Evolutionary conservation across 2,329 filamentous ascomycete species (phyloP), one percentile per base, ranked within the genome.

Genomic region (Tolypocladium endophyticum): DNA sequence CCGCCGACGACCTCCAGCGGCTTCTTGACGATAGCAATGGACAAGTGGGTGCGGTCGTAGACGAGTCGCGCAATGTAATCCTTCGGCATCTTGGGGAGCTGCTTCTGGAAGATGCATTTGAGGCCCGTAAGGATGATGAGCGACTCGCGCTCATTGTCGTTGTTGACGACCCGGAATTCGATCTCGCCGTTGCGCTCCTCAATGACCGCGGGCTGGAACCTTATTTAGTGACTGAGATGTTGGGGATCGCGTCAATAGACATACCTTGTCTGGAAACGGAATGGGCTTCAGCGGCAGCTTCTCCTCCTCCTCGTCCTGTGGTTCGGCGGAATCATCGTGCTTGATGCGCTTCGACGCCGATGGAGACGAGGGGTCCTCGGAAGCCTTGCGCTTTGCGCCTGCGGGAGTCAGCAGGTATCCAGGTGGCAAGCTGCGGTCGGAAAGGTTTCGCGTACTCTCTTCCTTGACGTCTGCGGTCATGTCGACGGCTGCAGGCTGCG

Each of bases 81-180:
- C 74, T 97, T 97, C 18, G 94, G 94, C 94, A 99, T 99, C 75
- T 97, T 97, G 0, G 94, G 94, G 7, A 99, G 81, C 71, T 99
- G 94, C 68, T 97, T 97, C 72, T 99, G 94, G 69, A 99, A 97
- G 64, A 99, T 95, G 71, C 92, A 96, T 72, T 97, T 99, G 59
- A 99, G 80, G 18, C 94, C 94, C 0, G 93, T 97, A 61, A 99
- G 81, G 67, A 99, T 95, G 70, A 97, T 95, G 65, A 92, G 87
- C 70, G 90, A 95, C 69, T 96, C 91, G 64, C 88, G 84, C 43
- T 87, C 82, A 68, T 89, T 89, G 70, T 99, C 94, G 71, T 99
- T 99, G 80, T 97, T 97, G 68, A 99, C 94, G 8, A 97, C 94
- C 55, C 92, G 87, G 73, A 97, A 97, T 73, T 97, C 92, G 66